Base-by-base conservation (phyloP, 148 eudicot species). In the Rhododendron griersonianum region DNA sequence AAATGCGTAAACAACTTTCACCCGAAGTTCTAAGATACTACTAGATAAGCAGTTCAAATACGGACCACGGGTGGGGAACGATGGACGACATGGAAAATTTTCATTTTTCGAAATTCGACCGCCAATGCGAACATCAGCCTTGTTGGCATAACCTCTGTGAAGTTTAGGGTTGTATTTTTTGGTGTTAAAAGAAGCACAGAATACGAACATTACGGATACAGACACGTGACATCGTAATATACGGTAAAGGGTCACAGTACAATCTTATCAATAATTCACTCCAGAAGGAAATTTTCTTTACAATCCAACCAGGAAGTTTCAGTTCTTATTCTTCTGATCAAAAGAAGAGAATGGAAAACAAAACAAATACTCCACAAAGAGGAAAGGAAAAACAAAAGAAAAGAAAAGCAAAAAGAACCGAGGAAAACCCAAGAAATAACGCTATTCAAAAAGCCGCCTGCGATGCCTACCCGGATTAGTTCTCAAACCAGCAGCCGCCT, bases 401-500 rank as follows among this genome's bases (percentile, higher is more conserved):
- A 50, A 7, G 33, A 78, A 67, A 50, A 7, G 53, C 53, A 13
- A 81, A 45, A 41, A 44, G 18, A 61, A 44, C 61, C 0, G n/a
- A 30, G 11, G 48, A 41, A 73, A 77, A 37, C 1, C 19, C 25
- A 45, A 76, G 7, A 61, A 35, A 78, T 37, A 30, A 57, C 51
- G 71, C 89, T 93, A 92, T 71, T 91, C 85, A 82, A 92, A 93
- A 65, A 94, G 93, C 89, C 90, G 93, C 87, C 93, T 94, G 88
- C 93, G 75, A 57, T 89, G 93, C 87, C 94, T 87, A 65, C 85
- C 91, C 14, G 90, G 84, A 87, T 88, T 90, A n/a, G 41, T 84
- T 80, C 86, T 87, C 87, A 76, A 80, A 6, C 87, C 87, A 79
- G 87, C 85, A 19, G 93, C 88, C 91, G 93, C 98, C 1, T 95